Conservation (phyloP, 2,329 filamentous ascomycete species). For the Tolypocladium capitatum region DNA sequence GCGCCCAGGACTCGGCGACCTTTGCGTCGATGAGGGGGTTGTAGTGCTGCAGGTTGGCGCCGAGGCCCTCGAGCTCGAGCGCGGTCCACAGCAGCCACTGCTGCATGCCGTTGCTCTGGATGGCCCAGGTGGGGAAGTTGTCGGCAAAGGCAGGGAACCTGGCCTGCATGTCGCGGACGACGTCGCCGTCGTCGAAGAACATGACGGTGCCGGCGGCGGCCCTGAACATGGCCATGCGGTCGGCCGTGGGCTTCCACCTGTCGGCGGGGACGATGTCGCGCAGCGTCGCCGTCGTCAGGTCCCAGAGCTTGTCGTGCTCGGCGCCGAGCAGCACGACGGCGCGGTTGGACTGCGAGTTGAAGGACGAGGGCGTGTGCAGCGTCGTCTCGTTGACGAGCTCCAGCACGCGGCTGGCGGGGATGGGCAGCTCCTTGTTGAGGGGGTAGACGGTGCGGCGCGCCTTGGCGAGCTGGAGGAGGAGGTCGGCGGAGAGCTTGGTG, state of each 20-base stretch:
- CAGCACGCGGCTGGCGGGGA: conserved; percentile 39
- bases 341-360: conserved; percentile 81
- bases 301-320: conserved; percentile 84
- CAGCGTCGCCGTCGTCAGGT: conserved; percentile 44
- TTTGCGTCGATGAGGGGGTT: conserved; percentile 71
- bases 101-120: conserved; percentile 65
- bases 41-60: conserved; percentile 87
- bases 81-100: conserved; percentile 72
- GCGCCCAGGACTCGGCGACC: conserved; percentile 53
- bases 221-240: conserved; percentile 44
- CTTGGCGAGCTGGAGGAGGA: conserved; percentile 52
- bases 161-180: conserved; percentile 52
- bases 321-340: conserved; percentile 64
- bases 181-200: conserved; percentile 70
- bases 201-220: conserved; percentile 68
- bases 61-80: conserved; percentile 71
- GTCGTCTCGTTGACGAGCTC: conserved; percentile 53
- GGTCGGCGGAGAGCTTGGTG: conserved; percentile 27
- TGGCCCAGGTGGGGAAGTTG: conserved; percentile 64
- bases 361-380: conserved; percentile 60
- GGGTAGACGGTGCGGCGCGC: conserved; percentile 57
- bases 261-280: conserved; percentile 49
- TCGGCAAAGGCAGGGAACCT: conserved; percentile 64
- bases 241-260: conserved; percentile 39
- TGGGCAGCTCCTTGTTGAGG: conserved; percentile 48